Evolutionary conservation across 768 basidiomycete species (phyloP), one percentile per base, ranked within the genome.

Genomic region (Lentinus tigrinus): DNA sequence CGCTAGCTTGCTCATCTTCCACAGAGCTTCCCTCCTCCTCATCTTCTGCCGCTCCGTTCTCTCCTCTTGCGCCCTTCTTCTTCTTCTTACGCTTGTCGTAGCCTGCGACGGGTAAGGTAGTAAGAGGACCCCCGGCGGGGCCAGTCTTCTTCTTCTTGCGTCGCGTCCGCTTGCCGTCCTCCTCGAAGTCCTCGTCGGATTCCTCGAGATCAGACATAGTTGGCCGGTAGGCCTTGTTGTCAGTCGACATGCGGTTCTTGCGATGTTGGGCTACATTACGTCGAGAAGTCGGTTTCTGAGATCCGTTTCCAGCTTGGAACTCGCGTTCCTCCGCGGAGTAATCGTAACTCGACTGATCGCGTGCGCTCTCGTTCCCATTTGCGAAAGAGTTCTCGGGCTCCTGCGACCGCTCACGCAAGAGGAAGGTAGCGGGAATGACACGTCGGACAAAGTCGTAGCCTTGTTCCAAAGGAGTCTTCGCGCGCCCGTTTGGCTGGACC

Each of bases 201-300:
- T 75, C 78, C 39, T 91, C 89, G 34, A 82, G 63, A 62, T 89
- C 88, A 8, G 85, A 88, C 54, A 71, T 69, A 1, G 83, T 72
- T 19, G 91, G 91, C 52, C 81, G 81, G 65, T 93, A 94, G 0
- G 91, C 91, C 69, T 88, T 90, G 73, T 93, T 91, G 70, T 93
- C 92, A 23, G 75, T 66, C 0, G 88, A 88, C 60, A 91, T 89
- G 31, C 86, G 83, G 63, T 79, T 80, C 24, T 84, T 81, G 67
- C 77, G 82, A 60, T 78, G 74, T 8, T 65, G 66, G 1, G 73
- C 66, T 23, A 65, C 60, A 10, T 69, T 58, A 67, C 72, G 72
- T 71, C 72, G 68, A 65, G 74, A 56, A 65, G 71, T 26, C 1
- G 67, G 61, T 49, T 54, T 58, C 62, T 61, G 62, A 24, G 54